These are phyloP conservation scores for Scleroderma citrinum DNA, from an alignment of 768 basidiomycete genomes.

Conservation along the genomic window DNA sequence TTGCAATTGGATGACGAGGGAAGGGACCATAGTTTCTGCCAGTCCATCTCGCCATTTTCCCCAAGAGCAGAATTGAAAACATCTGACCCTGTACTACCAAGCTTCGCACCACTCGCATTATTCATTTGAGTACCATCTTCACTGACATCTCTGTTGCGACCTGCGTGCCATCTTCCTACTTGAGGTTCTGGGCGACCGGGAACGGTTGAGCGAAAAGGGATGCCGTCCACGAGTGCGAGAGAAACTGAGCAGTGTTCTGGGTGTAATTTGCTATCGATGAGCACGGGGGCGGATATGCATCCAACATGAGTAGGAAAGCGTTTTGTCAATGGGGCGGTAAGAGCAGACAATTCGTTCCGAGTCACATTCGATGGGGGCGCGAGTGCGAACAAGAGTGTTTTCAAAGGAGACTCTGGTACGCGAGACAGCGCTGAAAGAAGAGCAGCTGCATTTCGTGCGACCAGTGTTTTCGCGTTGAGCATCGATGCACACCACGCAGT, in stretches of 20 bases:
- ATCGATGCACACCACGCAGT: background rate
- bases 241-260: conserved; percentile 53
- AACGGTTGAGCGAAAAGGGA: conserved; percentile 58
- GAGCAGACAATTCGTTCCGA: conserved; percentile 28
- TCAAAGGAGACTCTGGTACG: background rate
- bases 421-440: background rate
- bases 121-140: background rate
- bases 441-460: background rate
- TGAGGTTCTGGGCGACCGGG: conserved; percentile 52
- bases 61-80: conserved; percentile 2
- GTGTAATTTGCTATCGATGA: conserved; percentile 15
- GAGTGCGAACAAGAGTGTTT: conserved; percentile 18
- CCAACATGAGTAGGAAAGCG: conserved; percentile 45
- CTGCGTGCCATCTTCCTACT: conserved; percentile 70
- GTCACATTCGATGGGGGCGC: conserved; percentile 20
- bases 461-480: background rate
- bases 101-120: background rate
- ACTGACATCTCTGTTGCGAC: conserved; percentile 25
- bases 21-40: conserved; percentile 46
- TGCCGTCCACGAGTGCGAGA: conserved; percentile 38
- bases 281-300: conserved; percentile 53
- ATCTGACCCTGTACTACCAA: conserved; percentile 2
- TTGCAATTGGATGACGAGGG: conserved; percentile 1
- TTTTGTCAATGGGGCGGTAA: conserved; percentile 35
- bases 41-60: conserved; percentile 28